Conservation (phyloP, 2,329 filamentous ascomycete species). For the Cordyceps fumosorosea region DNA sequence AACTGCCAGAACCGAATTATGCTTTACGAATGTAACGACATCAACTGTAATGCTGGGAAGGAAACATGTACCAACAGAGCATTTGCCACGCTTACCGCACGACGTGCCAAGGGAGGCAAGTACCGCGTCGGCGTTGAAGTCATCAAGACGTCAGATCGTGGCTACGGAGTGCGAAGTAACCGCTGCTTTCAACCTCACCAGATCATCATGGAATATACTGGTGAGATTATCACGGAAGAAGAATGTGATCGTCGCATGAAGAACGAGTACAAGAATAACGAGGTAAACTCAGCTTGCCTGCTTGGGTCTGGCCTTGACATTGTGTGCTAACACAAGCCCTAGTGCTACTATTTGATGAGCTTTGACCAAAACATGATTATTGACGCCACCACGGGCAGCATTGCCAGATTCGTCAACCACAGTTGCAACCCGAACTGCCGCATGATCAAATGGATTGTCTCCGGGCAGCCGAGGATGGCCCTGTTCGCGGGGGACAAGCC, state of each 20-base stretch:
- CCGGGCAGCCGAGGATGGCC: conserved; percentile 90
- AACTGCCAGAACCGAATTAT: conserved; percentile 92
- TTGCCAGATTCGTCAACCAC: conserved; percentile 97
- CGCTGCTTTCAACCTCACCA: conserved; percentile 81
- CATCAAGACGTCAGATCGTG: conserved; percentile 80
- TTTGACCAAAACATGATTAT: conserved; percentile 99
- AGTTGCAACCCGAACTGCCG: conserved; percentile 93
- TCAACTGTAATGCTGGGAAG: conserved; percentile 77
- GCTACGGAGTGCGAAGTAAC: conserved; percentile 87
- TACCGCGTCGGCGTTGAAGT: conserved; percentile 94
- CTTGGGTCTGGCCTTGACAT: background rate
- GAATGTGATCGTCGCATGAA: conserved; percentile 94
- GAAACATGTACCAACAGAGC: conserved; percentile 76
- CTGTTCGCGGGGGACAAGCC: conserved; percentile 86
- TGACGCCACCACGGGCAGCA: conserved; percentile 90
- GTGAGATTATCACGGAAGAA: conserved; percentile 91
- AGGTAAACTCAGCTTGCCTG: conserved; percentile 47
- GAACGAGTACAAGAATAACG: conserved; percentile 86
- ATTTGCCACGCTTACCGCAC: conserved; percentile 71
- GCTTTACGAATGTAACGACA: conserved; percentile 92
- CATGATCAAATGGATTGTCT: conserved; percentile 97
- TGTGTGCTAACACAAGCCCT: conserved; percentile 11
- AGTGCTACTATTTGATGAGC: conserved; percentile 98
- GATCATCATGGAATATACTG: conserved; percentile 97
- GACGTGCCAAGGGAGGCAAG: conserved; percentile 71